phyloP scores from a whole-genome alignment of 2,329 filamentous ascomycete genomes.

The Ophiostoma pallidulum region DNA sequence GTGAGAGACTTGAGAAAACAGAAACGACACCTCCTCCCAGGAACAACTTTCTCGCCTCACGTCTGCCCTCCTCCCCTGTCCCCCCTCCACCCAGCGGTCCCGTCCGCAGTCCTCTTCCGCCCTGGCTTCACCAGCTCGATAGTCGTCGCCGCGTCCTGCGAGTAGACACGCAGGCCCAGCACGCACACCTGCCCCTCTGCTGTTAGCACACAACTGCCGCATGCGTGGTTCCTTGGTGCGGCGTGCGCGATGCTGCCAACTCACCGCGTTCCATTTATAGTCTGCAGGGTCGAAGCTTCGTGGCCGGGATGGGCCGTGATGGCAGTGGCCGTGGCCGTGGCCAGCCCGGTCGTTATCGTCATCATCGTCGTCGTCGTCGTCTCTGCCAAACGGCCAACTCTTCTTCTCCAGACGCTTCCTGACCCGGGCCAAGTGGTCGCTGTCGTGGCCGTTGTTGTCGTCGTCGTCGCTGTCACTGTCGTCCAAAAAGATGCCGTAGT shows the following conservation, averaged over 20 bases:
- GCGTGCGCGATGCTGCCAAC: too few relatives aligned
- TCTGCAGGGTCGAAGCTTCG: too few relatives aligned
- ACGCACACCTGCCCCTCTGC: background rate
- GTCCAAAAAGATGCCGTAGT: background rate
- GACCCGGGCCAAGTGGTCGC: background rate
- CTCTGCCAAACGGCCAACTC: background rate
- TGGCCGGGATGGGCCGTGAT: too few relatives aligned
- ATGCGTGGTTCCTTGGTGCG: too few relatives aligned
- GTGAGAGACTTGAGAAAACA: too few relatives aligned
- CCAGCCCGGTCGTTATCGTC: background rate
- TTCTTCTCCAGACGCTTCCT: background rate
- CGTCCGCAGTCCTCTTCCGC: background rate
- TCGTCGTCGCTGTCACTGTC: slow-evolving; percentile 2
- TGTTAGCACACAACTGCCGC: too few relatives aligned
- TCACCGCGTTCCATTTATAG: background rate
- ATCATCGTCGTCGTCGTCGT: background rate
- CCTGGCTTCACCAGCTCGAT: background rate
- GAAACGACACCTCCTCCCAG: too few relatives aligned
- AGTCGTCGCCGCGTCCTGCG: background rate
- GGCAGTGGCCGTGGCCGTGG: background rate
- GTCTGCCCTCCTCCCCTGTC: too few relatives aligned
- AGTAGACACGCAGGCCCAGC: background rate
- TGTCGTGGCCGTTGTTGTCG: background rate
- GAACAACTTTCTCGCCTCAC: too few relatives aligned
- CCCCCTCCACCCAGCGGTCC: too few relatives aligned